phyloP scores from a whole-genome alignment of 1,284 basidiomycete genomes.

The Ceratobasidium sp. region DNA sequence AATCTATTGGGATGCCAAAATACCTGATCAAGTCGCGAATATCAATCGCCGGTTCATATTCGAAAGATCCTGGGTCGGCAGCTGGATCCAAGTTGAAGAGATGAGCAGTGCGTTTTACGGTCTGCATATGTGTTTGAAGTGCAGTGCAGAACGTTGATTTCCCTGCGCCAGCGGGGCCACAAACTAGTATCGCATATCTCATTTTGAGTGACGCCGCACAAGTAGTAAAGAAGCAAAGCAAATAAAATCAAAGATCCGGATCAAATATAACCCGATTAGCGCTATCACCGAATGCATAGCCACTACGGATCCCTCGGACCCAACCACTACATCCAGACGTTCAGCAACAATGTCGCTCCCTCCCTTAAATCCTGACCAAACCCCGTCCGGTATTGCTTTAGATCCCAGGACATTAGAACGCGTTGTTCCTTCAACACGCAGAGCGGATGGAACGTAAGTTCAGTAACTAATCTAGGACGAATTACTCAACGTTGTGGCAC shows the following conservation, averaged over 20 bases:
- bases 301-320: conserved; percentile 1
- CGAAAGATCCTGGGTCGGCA: conserved; percentile 82
- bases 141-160: conserved; percentile 95
- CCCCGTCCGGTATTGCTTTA: conserved; percentile 78
- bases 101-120: conserved; percentile 83
- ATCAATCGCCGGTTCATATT: conserved; percentile 91
- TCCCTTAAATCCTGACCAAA: conserved; percentile 70
- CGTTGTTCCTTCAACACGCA: conserved; percentile 81
- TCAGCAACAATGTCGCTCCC: conserved; percentile 70
- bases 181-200: conserved; percentile 82
- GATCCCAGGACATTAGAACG: conserved; percentile 84
- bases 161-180: conserved; percentile 92
- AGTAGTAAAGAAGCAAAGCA: neutral
- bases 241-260: neutral
- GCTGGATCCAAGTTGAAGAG: conserved; percentile 98
- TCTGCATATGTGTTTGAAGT: conserved; percentile 87
- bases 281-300: neutral
- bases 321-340: conserved; percentile 12
- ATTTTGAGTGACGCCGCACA: conserved; percentile 53
- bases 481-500: neutral
- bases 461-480: conserved; percentile 2
- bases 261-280: neutral
- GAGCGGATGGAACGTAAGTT: conserved; percentile 88
- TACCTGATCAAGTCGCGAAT: conserved; percentile 82
- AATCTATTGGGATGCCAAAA: neutral